A percentile compares a stretch with the other conserved stretches of the same genome.
Evolutionary conservation across 2,329 filamentous ascomycete species (phyloP).

Genomic region (Claviceps lovelessii): DNA sequence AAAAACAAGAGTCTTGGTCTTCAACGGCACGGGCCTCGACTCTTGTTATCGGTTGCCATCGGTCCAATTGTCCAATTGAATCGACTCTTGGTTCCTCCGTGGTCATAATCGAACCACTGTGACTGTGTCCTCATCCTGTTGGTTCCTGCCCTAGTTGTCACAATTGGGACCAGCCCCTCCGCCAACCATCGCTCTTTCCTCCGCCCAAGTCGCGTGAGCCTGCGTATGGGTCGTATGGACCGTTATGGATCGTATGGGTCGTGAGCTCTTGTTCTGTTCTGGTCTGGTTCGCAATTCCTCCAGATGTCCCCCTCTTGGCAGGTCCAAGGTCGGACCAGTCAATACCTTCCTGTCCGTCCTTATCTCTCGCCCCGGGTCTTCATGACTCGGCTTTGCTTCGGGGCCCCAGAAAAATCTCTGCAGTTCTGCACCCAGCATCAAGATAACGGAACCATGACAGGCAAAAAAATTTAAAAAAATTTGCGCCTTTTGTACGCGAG

Average conservation of each 20-base stretch:
- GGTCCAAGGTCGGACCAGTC: not conserved
- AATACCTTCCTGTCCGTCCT: not conserved
- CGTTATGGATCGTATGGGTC: not conserved
- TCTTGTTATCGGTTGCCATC: too few relatives aligned
- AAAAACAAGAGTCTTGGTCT: too few relatives aligned
- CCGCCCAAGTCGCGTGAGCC: too few relatives aligned
- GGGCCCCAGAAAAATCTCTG: conserved; percentile 1
- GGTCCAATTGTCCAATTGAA: not conserved
- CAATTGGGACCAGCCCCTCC: not conserved
- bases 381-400: conserved; percentile 5
- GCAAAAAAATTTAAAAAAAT: too few relatives aligned
- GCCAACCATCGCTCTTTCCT: not conserved
- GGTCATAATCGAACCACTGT: not conserved
- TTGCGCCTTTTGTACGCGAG: not conserved
- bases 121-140: not conserved
- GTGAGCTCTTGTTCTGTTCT: not conserved
- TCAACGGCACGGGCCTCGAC: too few relatives aligned
- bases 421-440: not conserved
- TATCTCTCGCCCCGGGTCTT: not conserved
- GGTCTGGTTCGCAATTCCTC: not conserved
- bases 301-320: not conserved
- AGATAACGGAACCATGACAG: not conserved
- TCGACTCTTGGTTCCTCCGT: not conserved
- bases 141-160: not conserved
- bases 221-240: not conserved